These are phyloP conservation scores for Somion occarium DNA, from an alignment of 1,284 basidiomycete species.

Conservation along the genomic window DNA sequence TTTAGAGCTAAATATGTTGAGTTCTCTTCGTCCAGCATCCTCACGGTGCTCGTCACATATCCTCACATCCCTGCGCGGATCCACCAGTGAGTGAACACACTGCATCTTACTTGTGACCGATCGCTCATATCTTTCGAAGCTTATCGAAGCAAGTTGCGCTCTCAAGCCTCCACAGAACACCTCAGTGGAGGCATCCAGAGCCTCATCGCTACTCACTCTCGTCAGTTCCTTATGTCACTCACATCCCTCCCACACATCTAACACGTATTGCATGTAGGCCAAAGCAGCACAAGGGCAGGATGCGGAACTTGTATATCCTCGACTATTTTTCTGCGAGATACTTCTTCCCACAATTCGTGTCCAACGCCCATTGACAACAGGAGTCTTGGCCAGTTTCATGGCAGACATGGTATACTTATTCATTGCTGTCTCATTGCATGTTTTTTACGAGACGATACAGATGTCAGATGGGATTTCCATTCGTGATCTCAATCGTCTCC, in stretches of 20 bases:
- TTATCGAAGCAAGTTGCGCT: neutral
- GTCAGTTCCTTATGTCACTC: neutral
- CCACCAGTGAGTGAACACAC: neutral
- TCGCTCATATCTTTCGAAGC: neutral
- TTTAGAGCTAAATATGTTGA: too few species aligned
- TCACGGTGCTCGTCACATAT: neutral
- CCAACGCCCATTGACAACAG: neutral
- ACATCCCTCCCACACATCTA: neutral
- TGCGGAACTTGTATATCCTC: neutral
- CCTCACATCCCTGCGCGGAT: neutral
- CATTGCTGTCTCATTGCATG: neutral
- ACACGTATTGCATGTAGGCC: neutral
- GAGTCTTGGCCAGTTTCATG: neutral
- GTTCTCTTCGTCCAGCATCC: neutral
- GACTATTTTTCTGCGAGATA: neutral
- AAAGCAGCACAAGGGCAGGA: neutral
- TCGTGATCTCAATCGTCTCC: neutral
- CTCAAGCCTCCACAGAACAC: neutral
- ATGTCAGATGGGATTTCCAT: neutral
- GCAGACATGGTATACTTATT: neutral
- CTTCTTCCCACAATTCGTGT: neutral
- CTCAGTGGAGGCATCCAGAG: neutral
- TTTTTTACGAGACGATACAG: neutral
- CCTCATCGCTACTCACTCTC: neutral
- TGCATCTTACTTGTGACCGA: neutral